Conservation (phyloP, 2,329 filamentous ascomycete species). For the Monosporascus cannonballus region DNA sequence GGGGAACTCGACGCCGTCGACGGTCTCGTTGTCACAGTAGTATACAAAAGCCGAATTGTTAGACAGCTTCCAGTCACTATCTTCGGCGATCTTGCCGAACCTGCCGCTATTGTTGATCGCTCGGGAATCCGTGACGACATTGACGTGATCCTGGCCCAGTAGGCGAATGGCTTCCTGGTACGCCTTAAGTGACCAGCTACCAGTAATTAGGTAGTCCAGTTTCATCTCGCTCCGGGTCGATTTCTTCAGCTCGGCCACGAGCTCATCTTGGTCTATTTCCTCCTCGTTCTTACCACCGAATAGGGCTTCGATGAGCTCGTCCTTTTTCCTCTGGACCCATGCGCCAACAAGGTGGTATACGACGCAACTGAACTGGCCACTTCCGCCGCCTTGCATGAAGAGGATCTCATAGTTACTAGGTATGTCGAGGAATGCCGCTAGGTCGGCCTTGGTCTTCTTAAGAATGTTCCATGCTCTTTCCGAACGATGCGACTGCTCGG, state of each 20-base stretch:
- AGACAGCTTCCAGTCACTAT: slow-evolving; percentile 70
- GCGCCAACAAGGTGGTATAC: slow-evolving; percentile 78
- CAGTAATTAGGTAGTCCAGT: slow-evolving; percentile 86
- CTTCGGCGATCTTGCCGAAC: slow-evolving; percentile 76
- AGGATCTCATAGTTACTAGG: slow-evolving; percentile 82
- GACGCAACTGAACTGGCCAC: slow-evolving; percentile 76
- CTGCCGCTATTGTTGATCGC: slow-evolving; percentile 69
- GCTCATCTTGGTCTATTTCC: slow-evolving; percentile 44
- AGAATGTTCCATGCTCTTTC: slow-evolving; percentile 72
- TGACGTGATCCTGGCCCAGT: slow-evolving; percentile 72
- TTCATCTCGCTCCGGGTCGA: slow-evolving; percentile 65
- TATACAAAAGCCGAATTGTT: slow-evolving; percentile 70
- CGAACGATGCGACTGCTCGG: slow-evolving; percentile 87
- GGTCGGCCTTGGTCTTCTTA: slow-evolving; percentile 67
- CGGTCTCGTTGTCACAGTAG: slow-evolving; percentile 90
- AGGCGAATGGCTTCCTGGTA: slow-evolving; percentile 75
- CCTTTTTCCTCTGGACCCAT: slow-evolving; percentile 69
- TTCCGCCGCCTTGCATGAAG: slow-evolving; percentile 84
- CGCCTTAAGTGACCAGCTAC: slow-evolving; percentile 86
- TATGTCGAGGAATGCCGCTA: slow-evolving; percentile 71
- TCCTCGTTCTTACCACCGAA: slow-evolving; percentile 39
- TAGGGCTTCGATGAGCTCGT: slow-evolving; percentile 47
- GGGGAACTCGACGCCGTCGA: slow-evolving; percentile 88
- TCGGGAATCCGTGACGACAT: slow-evolving; percentile 66
- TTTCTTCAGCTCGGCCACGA: slow-evolving; percentile 54